Percentiles rank a stretch among this genome's conserved stretches.
These are phyloP conservation scores for Parietaria judaica DNA, from an alignment of 306 rosid species.

Conservation along the genomic window DNA sequence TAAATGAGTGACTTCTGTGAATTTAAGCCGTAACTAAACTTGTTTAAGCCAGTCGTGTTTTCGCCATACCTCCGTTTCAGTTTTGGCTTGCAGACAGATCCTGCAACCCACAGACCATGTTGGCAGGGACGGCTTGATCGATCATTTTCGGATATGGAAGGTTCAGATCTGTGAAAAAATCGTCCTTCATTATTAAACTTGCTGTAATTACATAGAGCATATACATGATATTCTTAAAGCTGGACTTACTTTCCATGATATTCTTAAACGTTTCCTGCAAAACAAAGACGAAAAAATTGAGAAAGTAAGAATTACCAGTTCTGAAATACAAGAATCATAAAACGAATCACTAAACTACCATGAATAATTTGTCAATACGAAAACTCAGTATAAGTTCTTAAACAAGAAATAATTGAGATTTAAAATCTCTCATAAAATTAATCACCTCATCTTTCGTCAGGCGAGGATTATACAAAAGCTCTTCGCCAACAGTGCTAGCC, in stretches of 20 bases:
- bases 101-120: conserved; percentile 85
- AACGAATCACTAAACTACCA: too few relatives aligned
- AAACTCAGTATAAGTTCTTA: not conserved
- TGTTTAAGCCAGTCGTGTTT: not conserved
- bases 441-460: conserved; percentile 73
- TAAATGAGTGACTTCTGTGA: not conserved
- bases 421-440: not conserved
- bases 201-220: not conserved
- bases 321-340: not conserved
- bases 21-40: not conserved
- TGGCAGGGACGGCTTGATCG: conserved; percentile 82
- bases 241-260: conserved; percentile 81
- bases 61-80: conserved; percentile 8
- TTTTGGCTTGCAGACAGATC: conserved; percentile 18
- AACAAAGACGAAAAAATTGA: conserved; percentile 12
- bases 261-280: conserved; percentile 71
- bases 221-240: not conserved
- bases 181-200: conserved; percentile 4
- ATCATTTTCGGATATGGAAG: conserved; percentile 89
- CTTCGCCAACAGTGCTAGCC: conserved; percentile 87
- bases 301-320: not conserved
- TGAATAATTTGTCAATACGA: too few relatives aligned
- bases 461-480: conserved; percentile 65
- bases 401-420: not conserved
- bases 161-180: conserved; percentile 61